Conservation (phyloP, 331 rosid genomes). For the Pyracantha coccinea region DNA sequence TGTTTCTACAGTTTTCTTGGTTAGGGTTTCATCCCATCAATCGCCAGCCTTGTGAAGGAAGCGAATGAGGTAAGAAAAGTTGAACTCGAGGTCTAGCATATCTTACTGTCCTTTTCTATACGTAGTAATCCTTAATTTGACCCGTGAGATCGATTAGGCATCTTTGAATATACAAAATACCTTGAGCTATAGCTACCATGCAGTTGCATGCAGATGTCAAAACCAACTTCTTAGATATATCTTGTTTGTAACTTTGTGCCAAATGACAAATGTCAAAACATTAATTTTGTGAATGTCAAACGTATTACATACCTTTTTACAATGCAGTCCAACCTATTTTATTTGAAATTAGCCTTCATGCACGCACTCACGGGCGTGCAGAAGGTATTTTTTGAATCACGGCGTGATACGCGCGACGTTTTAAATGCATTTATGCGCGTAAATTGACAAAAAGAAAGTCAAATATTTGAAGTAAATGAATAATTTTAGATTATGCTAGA, state of each 20-base stretch:
- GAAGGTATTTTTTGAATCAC: no score
- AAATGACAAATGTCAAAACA: conserved; percentile 39
- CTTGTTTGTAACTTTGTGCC: not conserved
- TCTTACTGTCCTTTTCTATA: conserved; percentile 21
- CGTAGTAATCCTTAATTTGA: conserved; percentile 18
- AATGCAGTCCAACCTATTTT: not conserved
- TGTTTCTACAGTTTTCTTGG: not conserved
- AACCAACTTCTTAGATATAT: conserved; percentile 28
- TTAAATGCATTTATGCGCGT: no score
- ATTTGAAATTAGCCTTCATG: not conserved
- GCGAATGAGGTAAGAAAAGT: conserved; percentile 50
- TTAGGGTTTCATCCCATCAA: not conserved
- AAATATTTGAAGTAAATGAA: no score
- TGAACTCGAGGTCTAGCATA: conserved; percentile 20
- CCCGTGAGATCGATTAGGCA: conserved; percentile 20
- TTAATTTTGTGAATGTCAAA: not conserved
- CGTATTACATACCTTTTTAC: not conserved
- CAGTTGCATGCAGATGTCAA: conserved; percentile 17
- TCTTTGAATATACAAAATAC: conserved; percentile 22
- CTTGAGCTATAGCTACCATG: conserved; percentile 20
- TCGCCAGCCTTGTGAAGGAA: not conserved
- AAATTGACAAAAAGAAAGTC: no score
- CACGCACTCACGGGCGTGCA: no score
- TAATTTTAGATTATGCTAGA: no score
- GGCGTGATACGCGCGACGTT: no score